Percentiles rank a stretch among this genome's conserved stretches.
Evolutionary conservation across 371 early-diverging fungal genomes (phyloP).

Genomic region (Mycotypha africana): DNA sequence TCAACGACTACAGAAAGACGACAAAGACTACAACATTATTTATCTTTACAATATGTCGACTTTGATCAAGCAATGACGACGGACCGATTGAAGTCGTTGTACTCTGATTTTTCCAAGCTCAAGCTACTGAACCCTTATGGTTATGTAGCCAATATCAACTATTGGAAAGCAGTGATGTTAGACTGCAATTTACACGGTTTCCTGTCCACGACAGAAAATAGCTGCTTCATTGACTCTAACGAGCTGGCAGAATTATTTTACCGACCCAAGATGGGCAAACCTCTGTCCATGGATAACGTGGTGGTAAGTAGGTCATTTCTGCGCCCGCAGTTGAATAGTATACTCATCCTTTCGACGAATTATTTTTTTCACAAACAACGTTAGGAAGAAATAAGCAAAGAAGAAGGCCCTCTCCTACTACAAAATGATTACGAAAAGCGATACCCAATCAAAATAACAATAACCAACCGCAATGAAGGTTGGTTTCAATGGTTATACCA

Average conservation of each 20-base stretch:
- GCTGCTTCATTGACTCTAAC: slow-evolving; percentile 6
- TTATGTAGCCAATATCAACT: slow-evolving; percentile 21
- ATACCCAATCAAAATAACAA: background rate
- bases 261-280: slow-evolving; percentile 13
- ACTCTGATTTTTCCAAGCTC: slow-evolving; percentile 25
- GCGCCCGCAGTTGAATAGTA: background rate
- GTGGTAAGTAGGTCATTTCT: slow-evolving; percentile 15
- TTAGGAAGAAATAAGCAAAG: slow-evolving; percentile 11
- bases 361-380: background rate
- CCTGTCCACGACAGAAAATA: slow-evolving; percentile 11
- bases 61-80: slow-evolving; percentile 11
- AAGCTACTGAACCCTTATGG: slow-evolving; percentile 19
- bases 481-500: slow-evolving; percentile 8
- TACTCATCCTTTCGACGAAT: background rate
- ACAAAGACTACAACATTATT: slow-evolving; percentile 7
- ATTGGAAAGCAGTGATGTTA: slow-evolving; percentile 22
- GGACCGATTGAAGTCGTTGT: slow-evolving; percentile 18
- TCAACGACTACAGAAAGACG: background rate
- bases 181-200: slow-evolving; percentile 21
- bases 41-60: slow-evolving; percentile 19
- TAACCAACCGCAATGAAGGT: background rate
- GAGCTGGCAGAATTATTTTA: slow-evolving; percentile 15
- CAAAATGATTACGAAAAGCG: slow-evolving; percentile 8
- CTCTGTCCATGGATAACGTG: slow-evolving; percentile 12
- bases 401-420: slow-evolving; percentile 19